Evolutionary conservation across 2,329 filamentous ascomycete species (phyloP).

Genomic region (Colletotrichum sp.): DNA sequence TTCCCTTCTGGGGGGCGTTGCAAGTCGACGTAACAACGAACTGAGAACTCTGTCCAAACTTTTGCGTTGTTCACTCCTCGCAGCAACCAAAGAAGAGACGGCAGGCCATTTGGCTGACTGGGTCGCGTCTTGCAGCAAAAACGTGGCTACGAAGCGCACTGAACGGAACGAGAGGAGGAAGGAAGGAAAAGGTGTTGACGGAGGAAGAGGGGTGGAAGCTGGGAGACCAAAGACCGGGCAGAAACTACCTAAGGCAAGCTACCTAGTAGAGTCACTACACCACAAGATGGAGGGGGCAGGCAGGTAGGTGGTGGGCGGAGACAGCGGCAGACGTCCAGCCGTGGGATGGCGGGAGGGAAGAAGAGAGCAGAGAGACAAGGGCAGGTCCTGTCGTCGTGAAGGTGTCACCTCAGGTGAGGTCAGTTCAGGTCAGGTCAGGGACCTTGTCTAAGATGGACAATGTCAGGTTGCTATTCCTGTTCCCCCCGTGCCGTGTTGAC

Average conservation of each 20-base stretch:
- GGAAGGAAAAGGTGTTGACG: neutral
- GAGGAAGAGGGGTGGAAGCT: neutral
- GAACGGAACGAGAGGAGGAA: neutral
- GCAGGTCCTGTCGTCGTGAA: constrained; percentile 1
- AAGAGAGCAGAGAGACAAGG: neutral
- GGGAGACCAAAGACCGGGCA: neutral
- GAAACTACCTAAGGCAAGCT: neutral
- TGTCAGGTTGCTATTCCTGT: neutral
- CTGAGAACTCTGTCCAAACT: neutral
- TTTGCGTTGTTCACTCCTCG: neutral
- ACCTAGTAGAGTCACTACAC: neutral
- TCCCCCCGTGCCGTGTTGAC: neutral
- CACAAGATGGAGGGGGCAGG: neutral
- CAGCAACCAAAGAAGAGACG: neutral
- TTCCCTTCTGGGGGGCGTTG: neutral
- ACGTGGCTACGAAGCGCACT: neutral
- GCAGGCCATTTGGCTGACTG: neutral
- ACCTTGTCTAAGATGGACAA: neutral
- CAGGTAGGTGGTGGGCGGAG: neutral
- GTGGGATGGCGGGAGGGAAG: neutral
- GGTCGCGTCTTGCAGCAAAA: neutral
- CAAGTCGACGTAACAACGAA: neutral
- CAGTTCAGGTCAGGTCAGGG: neutral
- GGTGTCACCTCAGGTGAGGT: constrained; percentile 1
- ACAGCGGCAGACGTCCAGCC: neutral